Evolutionary conservation across 2,329 filamentous ascomycete species (phyloP).

Genomic region (Cordyceps pruinosa): DNA sequence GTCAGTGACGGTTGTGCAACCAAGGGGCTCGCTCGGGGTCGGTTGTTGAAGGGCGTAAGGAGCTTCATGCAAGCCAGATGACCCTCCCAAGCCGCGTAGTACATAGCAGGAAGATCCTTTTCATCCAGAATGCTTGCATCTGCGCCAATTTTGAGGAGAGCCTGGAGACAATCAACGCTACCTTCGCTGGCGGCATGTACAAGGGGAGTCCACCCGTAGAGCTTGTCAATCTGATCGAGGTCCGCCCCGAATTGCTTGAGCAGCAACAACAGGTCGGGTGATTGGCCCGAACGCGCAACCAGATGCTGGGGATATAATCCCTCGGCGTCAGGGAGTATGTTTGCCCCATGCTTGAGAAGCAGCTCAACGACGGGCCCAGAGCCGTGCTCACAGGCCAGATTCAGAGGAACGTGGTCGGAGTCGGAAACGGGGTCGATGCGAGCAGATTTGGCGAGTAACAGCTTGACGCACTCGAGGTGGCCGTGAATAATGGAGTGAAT

Average conservation of each 20-base stretch:
- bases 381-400: constrained; percentile 90
- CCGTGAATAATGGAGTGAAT: constrained; percentile 93
- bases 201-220: constrained; percentile 95
- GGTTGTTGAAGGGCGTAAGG: constrained; percentile 55
- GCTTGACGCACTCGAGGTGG: constrained; percentile 71
- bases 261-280: constrained; percentile 69
- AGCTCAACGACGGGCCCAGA: constrained; percentile 78
- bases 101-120: constrained; percentile 89
- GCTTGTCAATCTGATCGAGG: constrained; percentile 85
- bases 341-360: constrained; percentile 71
- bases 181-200: constrained; percentile 96
- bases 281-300: constrained; percentile 81
- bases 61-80: constrained; percentile 91
- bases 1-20: constrained; percentile 36
- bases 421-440: constrained; percentile 80
- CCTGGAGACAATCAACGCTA: constrained; percentile 79
- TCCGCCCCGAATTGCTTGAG: constrained; percentile 82
- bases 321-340: constrained; percentile 88
- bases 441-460: constrained; percentile 70
- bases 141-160: constrained; percentile 70
- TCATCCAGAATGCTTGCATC: constrained; percentile 79
- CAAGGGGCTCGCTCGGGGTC: constrained; percentile 37
- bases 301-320: constrained; percentile 96
- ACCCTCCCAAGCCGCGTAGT: constrained; percentile 97
- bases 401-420: constrained; percentile 87